A percentile compares a stretch with the other conserved stretches of the same genome.
Evolutionary conservation across 257 asterid genomes (phyloP).

Genomic region (Cynanchum wilfordii): DNA sequence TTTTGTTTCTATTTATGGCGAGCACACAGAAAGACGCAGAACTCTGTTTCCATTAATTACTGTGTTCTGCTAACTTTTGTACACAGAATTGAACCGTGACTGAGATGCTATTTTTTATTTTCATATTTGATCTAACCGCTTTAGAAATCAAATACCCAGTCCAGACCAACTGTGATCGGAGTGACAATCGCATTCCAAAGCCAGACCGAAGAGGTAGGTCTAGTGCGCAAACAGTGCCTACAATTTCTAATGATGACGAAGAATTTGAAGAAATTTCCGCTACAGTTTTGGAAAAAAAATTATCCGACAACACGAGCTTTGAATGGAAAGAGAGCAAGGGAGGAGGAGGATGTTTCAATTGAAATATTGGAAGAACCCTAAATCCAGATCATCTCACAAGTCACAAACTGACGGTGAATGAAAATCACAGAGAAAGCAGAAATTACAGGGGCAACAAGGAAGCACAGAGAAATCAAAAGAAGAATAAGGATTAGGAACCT

Average conservation of each 20-base stretch:
- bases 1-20: no score
- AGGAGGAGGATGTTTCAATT: constrained; percentile 7
- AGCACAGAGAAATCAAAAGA: no score
- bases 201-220: no score
- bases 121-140: constrained; percentile 30
- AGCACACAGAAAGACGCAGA: no score
- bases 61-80: no score
- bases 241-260: not conserved
- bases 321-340: not conserved
- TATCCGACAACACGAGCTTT: no score
- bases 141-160: constrained; percentile 33
- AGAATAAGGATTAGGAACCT: not conserved
- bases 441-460: not conserved
- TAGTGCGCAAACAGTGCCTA: not conserved
- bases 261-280: not conserved
- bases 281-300: no score
- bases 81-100: no score
- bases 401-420: not conserved
- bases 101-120: not conserved
- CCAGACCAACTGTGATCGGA: not conserved
- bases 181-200: not conserved
- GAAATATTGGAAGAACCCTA: not conserved
- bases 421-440: not conserved
- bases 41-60: no score
- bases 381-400: not conserved